Base-by-base conservation (phyloP, 1,284 basidiomycete genomes). In the Ganoderma lingzhi region DNA sequence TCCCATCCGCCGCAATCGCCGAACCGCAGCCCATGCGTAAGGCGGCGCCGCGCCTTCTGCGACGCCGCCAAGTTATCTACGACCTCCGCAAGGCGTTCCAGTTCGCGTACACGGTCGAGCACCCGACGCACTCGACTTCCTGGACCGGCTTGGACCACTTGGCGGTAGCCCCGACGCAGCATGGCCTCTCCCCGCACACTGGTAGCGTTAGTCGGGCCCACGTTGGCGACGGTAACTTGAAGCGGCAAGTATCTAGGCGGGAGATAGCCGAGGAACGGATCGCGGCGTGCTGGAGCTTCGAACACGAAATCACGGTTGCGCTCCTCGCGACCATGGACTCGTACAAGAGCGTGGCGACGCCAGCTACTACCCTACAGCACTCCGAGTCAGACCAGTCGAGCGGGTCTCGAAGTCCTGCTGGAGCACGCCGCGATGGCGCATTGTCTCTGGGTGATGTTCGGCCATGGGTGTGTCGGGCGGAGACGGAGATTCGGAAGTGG, bases 271-370 rank as follows among this genome's bases (percentile, higher is more conserved):
- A 42, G 14, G 37, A 41, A 41, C 59, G 23, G 53, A 53, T 39
- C 39, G 37, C 53, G 23, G 3, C 28, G 23, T 55, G 51, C 23
- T 68, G 64, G 69, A 69, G 69, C 41, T 75, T 75, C 60, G 74
- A 75, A 44, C 70, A 75, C 30, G 63, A 75, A 59, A 73, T 75
- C 44, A 73, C 74, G 9, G 66, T 75, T 42, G 74, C 74, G 37
- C 68, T 75, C n/a, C 65, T 75, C 53, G 68, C 70, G 12, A 69
- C 73, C 42, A 70, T 73, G 73, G 63, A 55, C 41, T 45, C 37
- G 23, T 51, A 14, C 23, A 62, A 48, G 63, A 42, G 35, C 35
- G 19, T 8, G 4, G 3, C 9, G 37, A 14, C 41, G 23, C 17
- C 59, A 9, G 1, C 35, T 0, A 23, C 39, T 39, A 23, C 39